A percentile compares a stretch with the other conserved stretches of the same genome.
phyloP scores from a whole-genome alignment of 1,284 basidiomycete species.

The Irpex lacteus region DNA sequence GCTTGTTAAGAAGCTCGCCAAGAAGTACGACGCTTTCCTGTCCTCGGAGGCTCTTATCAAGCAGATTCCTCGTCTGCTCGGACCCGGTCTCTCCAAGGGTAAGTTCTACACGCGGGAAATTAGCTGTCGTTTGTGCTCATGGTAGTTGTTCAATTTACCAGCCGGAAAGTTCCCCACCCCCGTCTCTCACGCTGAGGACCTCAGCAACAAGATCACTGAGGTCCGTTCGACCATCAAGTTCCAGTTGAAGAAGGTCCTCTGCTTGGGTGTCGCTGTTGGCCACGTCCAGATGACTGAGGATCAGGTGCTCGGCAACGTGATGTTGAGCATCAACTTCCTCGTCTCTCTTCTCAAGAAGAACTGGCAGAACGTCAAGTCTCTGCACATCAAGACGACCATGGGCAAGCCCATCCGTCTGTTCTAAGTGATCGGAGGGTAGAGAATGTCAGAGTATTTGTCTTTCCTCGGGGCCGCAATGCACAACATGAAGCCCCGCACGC shows the following conservation, averaged over 20 bases:
- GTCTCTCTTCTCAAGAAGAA: constrained; percentile 99
- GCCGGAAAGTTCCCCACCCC: constrained; percentile 99
- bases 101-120: constrained; percentile 1
- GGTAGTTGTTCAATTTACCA: constrained; percentile 26
- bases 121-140: neutral
- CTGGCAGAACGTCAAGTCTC: constrained; percentile 99
- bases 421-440: constrained; percentile 42
- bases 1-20: constrained; percentile 99
- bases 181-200: constrained; percentile 91
- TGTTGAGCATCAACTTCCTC: constrained; percentile 99
- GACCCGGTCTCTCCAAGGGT: constrained; percentile 99
- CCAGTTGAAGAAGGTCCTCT: constrained; percentile 99
- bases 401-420: constrained; percentile 96
- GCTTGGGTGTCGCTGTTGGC: constrained; percentile 97
- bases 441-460: constrained; percentile 7
- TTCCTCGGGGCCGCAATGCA: constrained; percentile 59
- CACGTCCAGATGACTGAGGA: constrained; percentile 98
- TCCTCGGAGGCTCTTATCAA: constrained; percentile 98
- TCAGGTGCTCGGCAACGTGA: constrained; percentile 95
- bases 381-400: constrained; percentile 99
- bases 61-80: constrained; percentile 99
- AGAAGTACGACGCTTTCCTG: constrained; percentile 99
- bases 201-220: constrained; percentile 90
- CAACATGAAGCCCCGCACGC: constrained; percentile 89
- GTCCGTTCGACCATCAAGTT: constrained; percentile 99